Conservation (phyloP, 257 asterid genomes). For the Ilex asprella region DNA sequence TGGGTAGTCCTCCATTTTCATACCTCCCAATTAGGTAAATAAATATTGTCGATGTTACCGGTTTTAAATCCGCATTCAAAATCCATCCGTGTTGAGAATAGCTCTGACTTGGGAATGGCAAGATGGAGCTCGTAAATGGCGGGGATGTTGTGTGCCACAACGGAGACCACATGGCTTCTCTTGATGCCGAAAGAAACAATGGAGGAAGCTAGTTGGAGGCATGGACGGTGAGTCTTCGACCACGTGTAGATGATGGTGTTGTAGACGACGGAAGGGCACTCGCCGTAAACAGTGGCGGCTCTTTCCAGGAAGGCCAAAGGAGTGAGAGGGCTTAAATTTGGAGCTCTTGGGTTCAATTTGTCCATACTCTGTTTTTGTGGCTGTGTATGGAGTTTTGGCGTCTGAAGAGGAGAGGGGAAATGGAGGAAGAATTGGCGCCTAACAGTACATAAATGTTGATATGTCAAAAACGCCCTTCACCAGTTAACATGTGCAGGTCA, state of each 20-base stretch:
- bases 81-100: conserved; percentile 3
- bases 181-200: conserved; percentile 6
- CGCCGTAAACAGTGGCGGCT: conserved; percentile 12
- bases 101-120: conserved; percentile 13
- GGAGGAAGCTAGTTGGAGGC: conserved; percentile 10
- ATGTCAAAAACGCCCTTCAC: too few relatives aligned
- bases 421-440: too few relatives aligned
- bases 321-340: conserved; percentile 14
- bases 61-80: too few relatives aligned
- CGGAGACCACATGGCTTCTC: conserved; percentile 8
- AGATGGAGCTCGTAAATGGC: conserved; percentile 5
- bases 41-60: too few relatives aligned
- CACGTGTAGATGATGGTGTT: conserved; percentile 10
- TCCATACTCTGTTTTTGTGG: too few relatives aligned
- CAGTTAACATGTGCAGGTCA: too few relatives aligned
- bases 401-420: too few relatives aligned
- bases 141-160: conserved; percentile 9
- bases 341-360: too few relatives aligned
- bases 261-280: conserved; percentile 12
- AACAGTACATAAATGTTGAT: too few relatives aligned
- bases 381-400: too few relatives aligned
- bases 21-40: conserved; percentile 41
- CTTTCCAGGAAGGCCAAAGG: conserved; percentile 13
- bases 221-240: conserved; percentile 6
- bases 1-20: conserved; percentile 60